Conservation (phyloP, 352 stramenopile species). For the Nothophytophthora sp. region DNA sequence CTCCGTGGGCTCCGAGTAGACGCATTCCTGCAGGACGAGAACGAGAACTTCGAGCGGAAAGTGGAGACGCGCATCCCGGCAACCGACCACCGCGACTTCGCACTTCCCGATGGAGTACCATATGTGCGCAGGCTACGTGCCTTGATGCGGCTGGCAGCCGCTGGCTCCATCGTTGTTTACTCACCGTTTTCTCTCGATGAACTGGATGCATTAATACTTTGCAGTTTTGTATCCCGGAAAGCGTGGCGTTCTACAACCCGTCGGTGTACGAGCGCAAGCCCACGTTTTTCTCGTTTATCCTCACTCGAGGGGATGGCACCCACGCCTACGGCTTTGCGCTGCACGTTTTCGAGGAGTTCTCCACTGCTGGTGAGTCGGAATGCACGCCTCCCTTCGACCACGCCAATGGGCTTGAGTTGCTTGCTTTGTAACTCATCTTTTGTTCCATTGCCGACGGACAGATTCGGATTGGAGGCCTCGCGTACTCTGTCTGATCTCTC, state of each 20-base stretch:
- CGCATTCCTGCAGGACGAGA: constrained; percentile 16
- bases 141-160: background rate
- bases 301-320: constrained; percentile 71
- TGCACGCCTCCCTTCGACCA: background rate
- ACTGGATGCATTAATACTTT: background rate
- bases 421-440: background rate
- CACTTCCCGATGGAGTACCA: constrained; percentile 62
- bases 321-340: constrained; percentile 77
- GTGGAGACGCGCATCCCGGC: constrained; percentile 46
- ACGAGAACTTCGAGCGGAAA: constrained; percentile 44
- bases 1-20: background rate
- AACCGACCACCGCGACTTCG: constrained; percentile 58
- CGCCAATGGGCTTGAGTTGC: background rate
- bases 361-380: constrained; percentile 9
- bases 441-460: background rate
- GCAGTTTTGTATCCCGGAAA: constrained; percentile 80
- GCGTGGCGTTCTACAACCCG: constrained; percentile 34
- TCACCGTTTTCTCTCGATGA: background rate
- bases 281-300: constrained; percentile 79
- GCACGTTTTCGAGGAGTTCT: constrained; percentile 48
- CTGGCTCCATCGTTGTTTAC: background rate
- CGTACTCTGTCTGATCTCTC: constrained; percentile 78
- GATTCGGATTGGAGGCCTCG: constrained; percentile 44
- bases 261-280: constrained; percentile 64
- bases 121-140: constrained; percentile 42